Base-by-base conservation (phyloP, 1,139 yeast species). In the Candida tropicalis region DNA sequence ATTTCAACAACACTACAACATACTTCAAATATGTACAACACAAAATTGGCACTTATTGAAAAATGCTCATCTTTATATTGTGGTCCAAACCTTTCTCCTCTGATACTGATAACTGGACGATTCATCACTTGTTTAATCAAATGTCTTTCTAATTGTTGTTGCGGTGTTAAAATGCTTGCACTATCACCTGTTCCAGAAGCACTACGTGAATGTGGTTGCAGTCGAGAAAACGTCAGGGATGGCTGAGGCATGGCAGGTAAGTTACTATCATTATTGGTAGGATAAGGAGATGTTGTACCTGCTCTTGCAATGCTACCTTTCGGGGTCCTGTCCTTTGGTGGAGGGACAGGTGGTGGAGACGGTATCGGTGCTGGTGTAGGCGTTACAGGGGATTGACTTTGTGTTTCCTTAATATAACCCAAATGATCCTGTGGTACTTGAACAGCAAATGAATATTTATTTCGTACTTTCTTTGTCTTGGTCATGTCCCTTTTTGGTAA, bases 121-220 rank as follows among this genome's bases (percentile, higher is more conserved):
- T 67, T 65, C 75, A 71, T 70, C 7, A 70, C 74, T 25, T 52
- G 51, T 38, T 55, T 59, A 11, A 71, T 63, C 41, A 71, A 55
- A n/a, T 56, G 59, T 37, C 54, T 54, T 47, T 69, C 74, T 45
- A 68, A 49, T 8, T 52, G 53, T 43, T 60, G 58, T 41, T 59
- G 60, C 29, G 56, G 53, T 9, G 73, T 64, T 4, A 52, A 23
- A 9, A 42, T n/a, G 39, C 50, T 49, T 6, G 32, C 32, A 16
- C 8, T 25, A 17, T 43, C 51, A 5, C 28, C 39, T 7, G n/a
- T 12, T 8, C 35, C 23, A n/a, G 35, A 31, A 3, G 18, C 16
- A 10, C 4, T 18, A 8, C 31, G 23, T 13, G 20, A 27, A 13
- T 37, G 26, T 18, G 26, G 41, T 26, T 20, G 39, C n/a, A n/a